phyloP scores from a whole-genome alignment of 2,329 filamentous ascomycete species.

The Fusarium fracticaudum region DNA sequence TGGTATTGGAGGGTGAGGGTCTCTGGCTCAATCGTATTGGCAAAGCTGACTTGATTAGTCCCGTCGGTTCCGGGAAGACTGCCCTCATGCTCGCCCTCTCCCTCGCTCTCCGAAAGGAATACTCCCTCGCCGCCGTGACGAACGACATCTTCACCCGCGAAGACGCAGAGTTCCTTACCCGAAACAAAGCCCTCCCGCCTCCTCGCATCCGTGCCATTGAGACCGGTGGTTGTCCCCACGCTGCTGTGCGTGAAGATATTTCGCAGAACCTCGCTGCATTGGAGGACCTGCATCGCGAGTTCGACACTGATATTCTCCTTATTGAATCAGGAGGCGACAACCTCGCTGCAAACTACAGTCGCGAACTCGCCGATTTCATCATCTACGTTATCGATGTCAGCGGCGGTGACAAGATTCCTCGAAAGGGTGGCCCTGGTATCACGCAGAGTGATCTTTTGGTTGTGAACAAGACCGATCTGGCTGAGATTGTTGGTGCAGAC shows the following conservation, averaged over 20 bases:
- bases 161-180: constrained; percentile 96
- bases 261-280: constrained; percentile 91
- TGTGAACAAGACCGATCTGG: constrained; percentile 97
- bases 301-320: constrained; percentile 82
- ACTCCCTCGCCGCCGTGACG: constrained; percentile 93
- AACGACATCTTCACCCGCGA: constrained; percentile 99
- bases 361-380: constrained; percentile 96
- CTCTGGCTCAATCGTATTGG: neutral
- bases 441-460: constrained; percentile 94
- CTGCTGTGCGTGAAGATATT: constrained; percentile 97
- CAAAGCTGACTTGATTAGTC: constrained; percentile 60
- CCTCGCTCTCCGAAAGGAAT: constrained; percentile 79
- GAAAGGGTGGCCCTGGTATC: constrained; percentile 96
- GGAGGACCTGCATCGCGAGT: constrained; percentile 85
- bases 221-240: constrained; percentile 96
- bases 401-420: constrained; percentile 94
- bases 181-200: constrained; percentile 83
- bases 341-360: constrained; percentile 93
- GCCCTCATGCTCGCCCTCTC: constrained; percentile 96
- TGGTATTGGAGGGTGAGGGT: constrained; percentile 90
- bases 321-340: constrained; percentile 98
- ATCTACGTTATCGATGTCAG: constrained; percentile 98
- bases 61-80: constrained; percentile 96
- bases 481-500: constrained; percentile 89
- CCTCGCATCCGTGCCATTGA: constrained; percentile 93